A percentile compares a stretch with the other conserved stretches of the same genome.
These are phyloP conservation scores for Myxozyma monticola DNA, from an alignment of 805 yeast genomes.

Conservation along the genomic window DNA sequence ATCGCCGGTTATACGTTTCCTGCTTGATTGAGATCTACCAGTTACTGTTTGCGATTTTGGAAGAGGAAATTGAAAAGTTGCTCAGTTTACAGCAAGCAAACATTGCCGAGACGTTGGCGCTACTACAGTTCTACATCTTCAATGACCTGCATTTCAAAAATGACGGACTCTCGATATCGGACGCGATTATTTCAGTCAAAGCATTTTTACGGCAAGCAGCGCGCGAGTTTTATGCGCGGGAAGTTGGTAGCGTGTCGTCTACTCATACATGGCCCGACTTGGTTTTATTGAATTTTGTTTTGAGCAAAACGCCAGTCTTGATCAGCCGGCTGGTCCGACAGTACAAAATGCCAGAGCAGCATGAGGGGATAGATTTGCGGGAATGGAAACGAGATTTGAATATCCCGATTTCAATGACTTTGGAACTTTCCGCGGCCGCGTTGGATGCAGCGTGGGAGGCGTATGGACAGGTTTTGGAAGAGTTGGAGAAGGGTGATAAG, in stretches of 20 bases:
- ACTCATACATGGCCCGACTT: neutral
- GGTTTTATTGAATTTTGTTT: neutral
- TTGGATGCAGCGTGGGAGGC: neutral
- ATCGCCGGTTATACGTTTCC: neutral
- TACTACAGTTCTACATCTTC: constrained; percentile 7
- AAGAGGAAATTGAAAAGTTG: constrained; percentile 2
- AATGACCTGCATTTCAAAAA: neutral
- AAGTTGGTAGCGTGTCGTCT: neutral
- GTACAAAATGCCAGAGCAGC: neutral
- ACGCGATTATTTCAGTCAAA: constrained; percentile 3
- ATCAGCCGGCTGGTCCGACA: neutral
- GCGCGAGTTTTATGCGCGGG: neutral
- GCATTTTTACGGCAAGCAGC: neutral
- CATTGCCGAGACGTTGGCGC: constrained; percentile 5
- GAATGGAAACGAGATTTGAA: constrained; percentile 2
- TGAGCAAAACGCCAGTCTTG: neutral
- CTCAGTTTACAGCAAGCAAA: neutral
- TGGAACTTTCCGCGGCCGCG: neutral
- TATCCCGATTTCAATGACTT: neutral
- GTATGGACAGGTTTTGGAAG: neutral
- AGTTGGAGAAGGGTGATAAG: neutral
- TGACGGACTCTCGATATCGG: constrained; percentile 6
- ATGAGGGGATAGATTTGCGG: constrained; percentile 1
- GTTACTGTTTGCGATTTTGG: neutral
- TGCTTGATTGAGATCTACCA: constrained; percentile 2